Evolutionary conservation across 1,284 basidiomycete species (phyloP).

Genomic region (Vanrija pseudolonga): DNA sequence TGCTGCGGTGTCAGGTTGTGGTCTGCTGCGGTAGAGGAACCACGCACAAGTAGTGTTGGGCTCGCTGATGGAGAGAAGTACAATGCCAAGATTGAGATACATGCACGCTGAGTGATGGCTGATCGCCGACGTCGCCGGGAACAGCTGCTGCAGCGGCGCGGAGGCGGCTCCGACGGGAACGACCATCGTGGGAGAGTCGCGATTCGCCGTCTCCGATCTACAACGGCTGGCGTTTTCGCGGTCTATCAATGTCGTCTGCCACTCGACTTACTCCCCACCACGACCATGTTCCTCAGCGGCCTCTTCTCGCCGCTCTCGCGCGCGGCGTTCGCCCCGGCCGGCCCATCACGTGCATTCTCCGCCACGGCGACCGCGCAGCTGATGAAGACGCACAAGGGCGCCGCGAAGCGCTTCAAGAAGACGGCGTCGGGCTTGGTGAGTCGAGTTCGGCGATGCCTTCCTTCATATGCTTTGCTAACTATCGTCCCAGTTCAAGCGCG

Average conservation of each 20-base stretch:
- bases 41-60: neutral
- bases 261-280: no score
- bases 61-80: neutral
- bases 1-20: conserved; percentile 1
- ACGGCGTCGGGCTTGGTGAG: conserved; percentile 32
- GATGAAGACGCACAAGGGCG: conserved; percentile 35
- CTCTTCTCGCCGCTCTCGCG: neutral
- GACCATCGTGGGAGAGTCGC: neutral
- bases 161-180: no score
- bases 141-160: no score
- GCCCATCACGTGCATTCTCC: conserved; percentile 13
- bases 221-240: neutral
- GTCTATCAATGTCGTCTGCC: neutral
- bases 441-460: neutral
- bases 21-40: neutral
- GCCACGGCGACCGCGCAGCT: conserved; percentile 13
- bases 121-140: neutral
- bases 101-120: neutral
- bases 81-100: neutral
- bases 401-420: conserved; percentile 39
- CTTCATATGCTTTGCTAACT: conserved; percentile 3
- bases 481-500: conserved; percentile 27
- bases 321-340: neutral
- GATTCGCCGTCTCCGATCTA: neutral
- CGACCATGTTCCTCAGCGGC: neutral